Percentiles rank a stretch among this genome's conserved stretches.
These are phyloP conservation scores for Phytophthora pseudosyringae DNA, from an alignment of 352 stramenopile species.

Conservation along the genomic window DNA sequence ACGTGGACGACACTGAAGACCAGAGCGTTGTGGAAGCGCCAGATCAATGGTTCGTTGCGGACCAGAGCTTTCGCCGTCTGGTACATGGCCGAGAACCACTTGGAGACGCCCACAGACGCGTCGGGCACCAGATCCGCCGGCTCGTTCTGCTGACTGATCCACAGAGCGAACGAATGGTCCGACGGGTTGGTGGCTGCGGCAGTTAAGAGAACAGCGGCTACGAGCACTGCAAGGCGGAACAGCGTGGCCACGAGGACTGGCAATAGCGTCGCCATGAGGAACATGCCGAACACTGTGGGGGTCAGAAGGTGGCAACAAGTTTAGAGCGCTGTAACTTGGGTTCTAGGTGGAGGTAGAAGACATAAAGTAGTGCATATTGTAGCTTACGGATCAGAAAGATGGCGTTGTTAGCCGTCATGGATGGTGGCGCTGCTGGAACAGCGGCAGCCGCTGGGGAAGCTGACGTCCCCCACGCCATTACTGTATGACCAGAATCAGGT, in stretches of 20 bases:
- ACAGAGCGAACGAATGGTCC: constrained; percentile 74
- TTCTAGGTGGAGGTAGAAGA: constrained; percentile 11
- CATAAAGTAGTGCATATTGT: neutral
- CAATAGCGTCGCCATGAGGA: constrained; percentile 68
- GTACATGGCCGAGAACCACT: constrained; percentile 76
- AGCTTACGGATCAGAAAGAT: constrained; percentile 76
- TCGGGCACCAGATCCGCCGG: constrained; percentile 40
- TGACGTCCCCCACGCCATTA: constrained; percentile 30
- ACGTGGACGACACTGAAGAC: constrained; percentile 76
- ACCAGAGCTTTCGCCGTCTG: constrained; percentile 74
- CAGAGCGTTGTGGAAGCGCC: constrained; percentile 66
- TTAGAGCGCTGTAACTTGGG: constrained; percentile 10
- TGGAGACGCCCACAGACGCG: constrained; percentile 56
- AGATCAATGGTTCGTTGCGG: constrained; percentile 66
- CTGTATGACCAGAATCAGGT: constrained; percentile 20
- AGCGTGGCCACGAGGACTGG: constrained; percentile 60
- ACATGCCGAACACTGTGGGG: constrained; percentile 66
- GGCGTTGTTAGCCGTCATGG: constrained; percentile 64
- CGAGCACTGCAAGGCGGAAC: constrained; percentile 45
- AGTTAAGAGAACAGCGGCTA: constrained; percentile 29
- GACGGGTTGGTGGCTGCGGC: constrained; percentile 67
- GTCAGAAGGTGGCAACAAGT: neutral
- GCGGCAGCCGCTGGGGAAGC: constrained; percentile 14
- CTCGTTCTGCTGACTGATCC: constrained; percentile 66
- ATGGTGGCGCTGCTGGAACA: constrained; percentile 17